Evolutionary conservation across 139 green algal genomes (phyloP).

Genomic region (Coelastrella sp.): DNA sequence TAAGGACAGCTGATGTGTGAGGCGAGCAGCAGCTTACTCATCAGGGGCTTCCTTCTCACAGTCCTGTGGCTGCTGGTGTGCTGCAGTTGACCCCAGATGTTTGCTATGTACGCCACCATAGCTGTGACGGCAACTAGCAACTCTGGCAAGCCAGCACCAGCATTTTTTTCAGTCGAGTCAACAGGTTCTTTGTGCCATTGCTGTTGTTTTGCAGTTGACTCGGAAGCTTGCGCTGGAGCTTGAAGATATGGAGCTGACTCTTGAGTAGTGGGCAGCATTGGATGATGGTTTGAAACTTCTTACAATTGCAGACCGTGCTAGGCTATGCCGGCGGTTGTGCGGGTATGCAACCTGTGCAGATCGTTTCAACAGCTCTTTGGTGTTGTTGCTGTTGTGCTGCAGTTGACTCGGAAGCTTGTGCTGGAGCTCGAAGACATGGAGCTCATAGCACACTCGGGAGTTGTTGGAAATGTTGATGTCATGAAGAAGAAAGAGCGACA

Average conservation of each 20-base stretch:
- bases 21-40: no score
- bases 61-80: no score
- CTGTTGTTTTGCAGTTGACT: slow-evolving; percentile 44
- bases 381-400: not conserved
- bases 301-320: not conserved
- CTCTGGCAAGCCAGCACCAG: no score
- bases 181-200: not conserved
- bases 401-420: slow-evolving; percentile 58
- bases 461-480: not conserved
- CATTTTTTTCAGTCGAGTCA: no score
- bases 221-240: slow-evolving; percentile 58
- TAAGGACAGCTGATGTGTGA: no score
- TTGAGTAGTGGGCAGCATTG: no score
- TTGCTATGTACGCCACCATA: no score
- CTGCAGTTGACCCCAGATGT: no score
- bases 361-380: not conserved
- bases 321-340: not conserved
- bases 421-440: slow-evolving; percentile 60
- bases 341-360: no score
- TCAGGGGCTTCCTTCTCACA: no score
- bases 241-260: slow-evolving; percentile 8
- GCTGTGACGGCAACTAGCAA: no score
- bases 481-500: slow-evolving; percentile 59
- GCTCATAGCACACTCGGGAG: not conserved
- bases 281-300: no score